Percentiles rank a stretch among this genome's conserved stretches.
phyloP scores from a whole-genome alignment of 176 grass and related monocot genomes.

The Triticum urartu region DNA sequence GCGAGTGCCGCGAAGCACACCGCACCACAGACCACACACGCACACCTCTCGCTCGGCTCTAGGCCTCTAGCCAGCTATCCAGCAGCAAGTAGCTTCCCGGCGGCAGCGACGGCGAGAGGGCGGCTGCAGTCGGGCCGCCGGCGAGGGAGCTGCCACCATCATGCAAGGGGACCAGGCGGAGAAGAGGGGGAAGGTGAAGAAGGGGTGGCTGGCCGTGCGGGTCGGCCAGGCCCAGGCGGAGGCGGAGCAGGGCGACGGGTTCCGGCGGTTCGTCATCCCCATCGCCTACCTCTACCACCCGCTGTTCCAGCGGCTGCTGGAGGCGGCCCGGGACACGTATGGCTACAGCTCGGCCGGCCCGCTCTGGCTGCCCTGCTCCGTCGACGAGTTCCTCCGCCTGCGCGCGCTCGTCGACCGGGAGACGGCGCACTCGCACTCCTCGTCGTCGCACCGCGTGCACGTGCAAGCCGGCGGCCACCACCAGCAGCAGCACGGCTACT shows the following conservation, averaged over 20 bases:
- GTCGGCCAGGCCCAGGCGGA: constrained; percentile 58
- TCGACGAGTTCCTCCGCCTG: constrained; percentile 85
- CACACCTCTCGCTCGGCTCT: background rate
- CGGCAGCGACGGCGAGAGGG: constrained; percentile 9
- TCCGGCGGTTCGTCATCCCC: constrained; percentile 72
- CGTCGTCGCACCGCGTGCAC: constrained; percentile 36
- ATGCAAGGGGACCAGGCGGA: constrained; percentile 53
- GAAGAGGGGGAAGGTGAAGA: constrained; percentile 87
- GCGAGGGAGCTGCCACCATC: background rate
- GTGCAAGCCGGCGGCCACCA: constrained; percentile 17
- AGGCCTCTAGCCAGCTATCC: too few species aligned
- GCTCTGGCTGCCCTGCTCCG: constrained; percentile 76
- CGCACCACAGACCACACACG: background rate
- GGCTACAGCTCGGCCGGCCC: constrained; percentile 70
- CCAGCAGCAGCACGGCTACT: constrained; percentile 31
- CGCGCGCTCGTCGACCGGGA: constrained; percentile 65
- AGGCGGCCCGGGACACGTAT: constrained; percentile 72
- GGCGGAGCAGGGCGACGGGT: constrained; percentile 14
- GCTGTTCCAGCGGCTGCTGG: constrained; percentile 60
- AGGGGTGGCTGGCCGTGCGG: constrained; percentile 75
- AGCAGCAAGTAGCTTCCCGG: too few species aligned
- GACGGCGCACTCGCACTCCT: background rate
- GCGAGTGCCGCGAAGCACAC: background rate
- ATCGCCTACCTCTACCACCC: constrained; percentile 94
- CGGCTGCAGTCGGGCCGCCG: constrained; percentile 2